A percentile compares a stretch with the other conserved stretches of the same genome.
Evolutionary conservation across 2,329 filamentous ascomycete species (phyloP).

Genomic region (Leptosphaerulina australis): DNA sequence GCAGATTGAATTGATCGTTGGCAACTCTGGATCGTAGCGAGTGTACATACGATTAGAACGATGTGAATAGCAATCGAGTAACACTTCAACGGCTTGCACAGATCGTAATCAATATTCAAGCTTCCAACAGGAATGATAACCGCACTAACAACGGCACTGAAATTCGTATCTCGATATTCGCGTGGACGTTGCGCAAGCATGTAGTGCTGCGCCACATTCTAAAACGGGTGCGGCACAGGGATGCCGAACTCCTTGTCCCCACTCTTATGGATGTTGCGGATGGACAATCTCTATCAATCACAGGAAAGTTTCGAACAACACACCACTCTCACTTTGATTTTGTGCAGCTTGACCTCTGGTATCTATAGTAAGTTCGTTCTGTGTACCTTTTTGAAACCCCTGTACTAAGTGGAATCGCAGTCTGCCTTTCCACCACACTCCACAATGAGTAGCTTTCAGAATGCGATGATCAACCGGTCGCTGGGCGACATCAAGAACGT

Average conservation of each 20-base stretch:
- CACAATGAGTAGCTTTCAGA: constrained; percentile 52
- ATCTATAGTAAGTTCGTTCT: neutral
- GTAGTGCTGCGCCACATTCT: constrained; percentile 16
- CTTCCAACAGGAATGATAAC: neutral
- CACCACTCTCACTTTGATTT: constrained; percentile 1
- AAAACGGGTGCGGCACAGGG: constrained; percentile 12
- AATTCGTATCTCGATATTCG: neutral
- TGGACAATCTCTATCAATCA: constrained; percentile 2
- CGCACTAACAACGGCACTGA: neutral
- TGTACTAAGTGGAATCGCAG: neutral
- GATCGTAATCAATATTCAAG: too few relatives aligned
- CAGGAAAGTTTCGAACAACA: constrained; percentile 16
- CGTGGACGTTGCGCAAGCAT: neutral
- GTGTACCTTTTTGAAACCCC: neutral
- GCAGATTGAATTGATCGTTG: too few relatives aligned
- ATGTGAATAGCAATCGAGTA: neutral
- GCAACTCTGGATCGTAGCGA: too few relatives aligned
- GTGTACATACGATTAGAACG: too few relatives aligned
- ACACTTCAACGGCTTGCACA: neutral
- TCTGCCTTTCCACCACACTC: neutral
- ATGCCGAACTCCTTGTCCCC: constrained; percentile 16
- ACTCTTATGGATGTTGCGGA: constrained; percentile 15
- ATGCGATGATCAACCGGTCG: constrained; percentile 77
- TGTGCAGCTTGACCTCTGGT: neutral
- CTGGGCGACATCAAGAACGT: constrained; percentile 87